phyloP scores from a whole-genome alignment of 768 basidiomycete genomes.

The Trametes cingulata region DNA sequence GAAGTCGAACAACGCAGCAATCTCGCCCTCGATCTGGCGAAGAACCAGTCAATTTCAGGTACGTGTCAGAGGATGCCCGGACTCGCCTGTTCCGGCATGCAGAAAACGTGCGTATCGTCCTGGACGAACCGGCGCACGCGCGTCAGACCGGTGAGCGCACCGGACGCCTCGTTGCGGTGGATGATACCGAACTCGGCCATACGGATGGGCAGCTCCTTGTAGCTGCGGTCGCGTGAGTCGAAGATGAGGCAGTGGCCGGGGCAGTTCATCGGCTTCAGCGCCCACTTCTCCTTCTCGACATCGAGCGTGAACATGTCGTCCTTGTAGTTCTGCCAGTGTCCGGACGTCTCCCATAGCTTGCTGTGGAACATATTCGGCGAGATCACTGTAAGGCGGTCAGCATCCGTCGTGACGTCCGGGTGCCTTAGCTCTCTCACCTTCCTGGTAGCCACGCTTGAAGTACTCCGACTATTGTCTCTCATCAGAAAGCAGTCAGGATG shows the following conservation, averaged over 20 bases:
- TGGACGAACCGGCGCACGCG: slow-evolving; percentile 94
- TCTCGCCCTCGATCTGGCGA: slow-evolving; percentile 80
- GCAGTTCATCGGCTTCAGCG: slow-evolving; percentile 99
- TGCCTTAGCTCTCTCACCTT: slow-evolving; percentile 51
- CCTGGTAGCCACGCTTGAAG: slow-evolving; percentile 93
- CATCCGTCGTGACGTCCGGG: not conserved
- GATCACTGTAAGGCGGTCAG: slow-evolving; percentile 60
- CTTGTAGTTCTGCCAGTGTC: slow-evolving; percentile 97
- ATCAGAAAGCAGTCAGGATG: not conserved
- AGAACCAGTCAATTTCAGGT: not conserved
- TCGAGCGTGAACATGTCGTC: slow-evolving; percentile 97
- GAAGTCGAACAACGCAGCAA: slow-evolving; percentile 88
- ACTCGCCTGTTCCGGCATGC: slow-evolving; percentile 84
- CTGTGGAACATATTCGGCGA: slow-evolving; percentile 97
- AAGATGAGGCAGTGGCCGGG: slow-evolving; percentile 97
- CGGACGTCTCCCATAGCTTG: slow-evolving; percentile 97
- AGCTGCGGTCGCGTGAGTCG: slow-evolving; percentile 89
- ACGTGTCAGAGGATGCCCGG: not conserved
- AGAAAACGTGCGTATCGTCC: slow-evolving; percentile 99
- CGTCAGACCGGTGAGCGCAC: slow-evolving; percentile 89
- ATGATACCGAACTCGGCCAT: slow-evolving; percentile 99
- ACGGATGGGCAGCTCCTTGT: slow-evolving; percentile 93
- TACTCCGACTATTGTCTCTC: slow-evolving; percentile 71
- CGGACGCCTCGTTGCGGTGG: slow-evolving; percentile 95
- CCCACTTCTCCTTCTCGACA: slow-evolving; percentile 95